Evolutionary conservation across 164 flowering plant genomes (phyloP).

Genomic region (Piper betle): DNA sequence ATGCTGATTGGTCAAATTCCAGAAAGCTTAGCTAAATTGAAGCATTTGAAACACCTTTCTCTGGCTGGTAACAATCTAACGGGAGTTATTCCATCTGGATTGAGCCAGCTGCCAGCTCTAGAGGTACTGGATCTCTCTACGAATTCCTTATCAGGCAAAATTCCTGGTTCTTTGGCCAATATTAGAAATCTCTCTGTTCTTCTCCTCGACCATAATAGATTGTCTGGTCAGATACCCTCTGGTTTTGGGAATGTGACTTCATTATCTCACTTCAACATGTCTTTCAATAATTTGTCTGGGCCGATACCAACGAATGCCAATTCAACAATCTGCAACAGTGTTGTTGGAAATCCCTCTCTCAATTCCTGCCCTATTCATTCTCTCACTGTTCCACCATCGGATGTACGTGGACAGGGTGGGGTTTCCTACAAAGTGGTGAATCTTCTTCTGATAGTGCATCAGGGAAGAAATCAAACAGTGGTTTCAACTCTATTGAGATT

Average conservation of each 20-base stretch:
- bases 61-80: conserved; percentile 53
- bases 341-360: conserved; percentile 20
- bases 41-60: conserved; percentile 39
- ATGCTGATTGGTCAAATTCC: conserved; percentile 51
- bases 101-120: conserved; percentile 44
- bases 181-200: conserved; percentile 44
- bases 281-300: conserved; percentile 81
- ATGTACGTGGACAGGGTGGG: conserved; percentile 24
- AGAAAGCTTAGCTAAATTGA: conserved; percentile 26
- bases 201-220: conserved; percentile 51
- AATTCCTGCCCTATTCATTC: conserved; percentile 27
- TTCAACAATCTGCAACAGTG: conserved; percentile 17
- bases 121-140: conserved; percentile 56
- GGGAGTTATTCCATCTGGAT: conserved; percentile 48
- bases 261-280: conserved; percentile 51
- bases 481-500: conserved; percentile 65
- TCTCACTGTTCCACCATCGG: conserved; percentile 34
- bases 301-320: conserved; percentile 29
- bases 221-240: conserved; percentile 59
- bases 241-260: conserved; percentile 42
- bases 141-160: conserved; percentile 58
- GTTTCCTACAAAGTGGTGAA: conserved; percentile 19
- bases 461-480: conserved; percentile 9
- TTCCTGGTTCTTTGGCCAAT: conserved; percentile 42
- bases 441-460: conserved; percentile 25